Conservation (phyloP, 371 early-diverging fungal species). For the Amoeboaphelidium occidentale region DNA sequence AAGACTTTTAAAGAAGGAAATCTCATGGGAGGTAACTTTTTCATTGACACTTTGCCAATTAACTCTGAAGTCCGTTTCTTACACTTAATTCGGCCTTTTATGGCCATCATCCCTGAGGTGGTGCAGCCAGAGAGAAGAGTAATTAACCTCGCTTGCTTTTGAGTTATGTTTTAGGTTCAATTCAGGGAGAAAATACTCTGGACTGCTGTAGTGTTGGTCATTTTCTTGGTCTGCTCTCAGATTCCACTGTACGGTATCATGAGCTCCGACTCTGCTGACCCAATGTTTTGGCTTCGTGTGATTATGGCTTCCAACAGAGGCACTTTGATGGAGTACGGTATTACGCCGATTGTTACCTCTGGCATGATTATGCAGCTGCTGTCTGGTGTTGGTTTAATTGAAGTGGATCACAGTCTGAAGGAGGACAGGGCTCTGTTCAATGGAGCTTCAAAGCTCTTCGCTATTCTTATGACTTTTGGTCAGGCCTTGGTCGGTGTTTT, state of each 20-base stretch:
- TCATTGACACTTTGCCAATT: neutral
- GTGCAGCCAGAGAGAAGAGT: slow-evolving; percentile 87
- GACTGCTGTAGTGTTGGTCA: slow-evolving; percentile 94
- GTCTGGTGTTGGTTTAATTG: slow-evolving; percentile 85
- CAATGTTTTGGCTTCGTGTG: slow-evolving; percentile 97
- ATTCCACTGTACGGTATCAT: slow-evolving; percentile 99
- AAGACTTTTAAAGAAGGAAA: neutral
- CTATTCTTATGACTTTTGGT: slow-evolving; percentile 66
- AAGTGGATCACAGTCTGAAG: slow-evolving; percentile 91
- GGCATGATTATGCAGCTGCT: slow-evolving; percentile 98
- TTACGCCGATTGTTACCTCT: slow-evolving; percentile 96
- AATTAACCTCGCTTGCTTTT: slow-evolving; percentile 2
- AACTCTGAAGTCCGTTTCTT: slow-evolving; percentile 56
- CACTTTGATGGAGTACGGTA: slow-evolving; percentile 99
- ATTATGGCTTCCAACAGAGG: slow-evolving; percentile 98
- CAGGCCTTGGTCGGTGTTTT: slow-evolving; percentile 94
- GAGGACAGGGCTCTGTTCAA: slow-evolving; percentile 96
- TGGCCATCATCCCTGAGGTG: slow-evolving; percentile 94
- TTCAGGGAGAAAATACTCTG: slow-evolving; percentile 97
- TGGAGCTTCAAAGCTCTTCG: slow-evolving; percentile 75
- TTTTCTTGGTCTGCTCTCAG: slow-evolving; percentile 97
- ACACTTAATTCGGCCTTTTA: slow-evolving; percentile 92
- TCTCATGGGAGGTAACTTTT: neutral
- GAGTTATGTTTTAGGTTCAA: slow-evolving; percentile 33
- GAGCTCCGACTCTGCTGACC: slow-evolving; percentile 72